Evolutionary conservation across 140 eudicot genomes (phyloP), one percentile per base, ranked within the genome.

Genomic region (Erigeron philadelphicus): DNA sequence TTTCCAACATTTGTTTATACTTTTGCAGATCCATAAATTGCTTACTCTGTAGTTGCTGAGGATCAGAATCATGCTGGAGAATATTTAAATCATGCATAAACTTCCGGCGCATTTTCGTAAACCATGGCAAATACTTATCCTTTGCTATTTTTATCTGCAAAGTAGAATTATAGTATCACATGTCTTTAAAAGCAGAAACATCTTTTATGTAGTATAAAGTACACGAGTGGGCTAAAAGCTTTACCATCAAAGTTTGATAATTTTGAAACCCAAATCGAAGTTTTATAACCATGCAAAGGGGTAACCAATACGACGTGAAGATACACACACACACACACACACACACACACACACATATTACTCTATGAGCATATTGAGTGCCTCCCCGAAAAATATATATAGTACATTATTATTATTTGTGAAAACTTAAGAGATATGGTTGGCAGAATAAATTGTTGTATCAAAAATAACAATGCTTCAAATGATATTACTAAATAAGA

Each of bases 111-210:
- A 82, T 9, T 11, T 85, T 89, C 57, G 19, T 75, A 38, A 91
- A 66, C 12, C 77, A 89, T 64, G 69, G 71, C 17, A 66, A 76
- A 72, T 91, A 88, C 80, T 78, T 57, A 48, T 86, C 91, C 81
- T 82, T 83, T 96, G 88, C 78, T 74, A 79, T 56, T 76, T 84
- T 80, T 68, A 91, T 79, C 97, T 91, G 96, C 71, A 76, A 64
- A 56, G 71, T 61, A 73, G 58, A 64, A 49, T 9, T 18, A 31
- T 31, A 31, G 38, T 31, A 31, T 31, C 38, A 31, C 38, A 31
- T 31, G 41, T 71, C 68, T 16, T 35, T 43, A 3, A 6, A 56
- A 56, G 5, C 5, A 38, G 62, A 23, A 23, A 19, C 4, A 57
- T 25, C 7, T 8, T 23, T 15, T 23, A 31, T 60, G 16, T 25